phyloP scores from a whole-genome alignment of 2,329 filamentous ascomycete genomes.

The Alternaria angustiovoidea region DNA sequence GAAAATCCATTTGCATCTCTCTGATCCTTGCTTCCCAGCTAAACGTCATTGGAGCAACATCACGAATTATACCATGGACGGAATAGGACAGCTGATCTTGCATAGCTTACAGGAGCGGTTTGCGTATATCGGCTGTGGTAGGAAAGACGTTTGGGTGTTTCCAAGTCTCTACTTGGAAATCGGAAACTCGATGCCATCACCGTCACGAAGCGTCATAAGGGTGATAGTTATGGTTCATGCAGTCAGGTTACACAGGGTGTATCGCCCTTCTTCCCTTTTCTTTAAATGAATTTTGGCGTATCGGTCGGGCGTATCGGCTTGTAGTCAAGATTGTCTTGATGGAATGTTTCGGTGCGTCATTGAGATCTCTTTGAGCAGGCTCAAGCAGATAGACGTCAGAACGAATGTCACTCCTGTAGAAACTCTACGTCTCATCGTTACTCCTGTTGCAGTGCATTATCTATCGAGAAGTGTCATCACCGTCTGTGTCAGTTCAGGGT shows the following conservation, averaged over 20 bases:
- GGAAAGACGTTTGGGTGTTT: background rate
- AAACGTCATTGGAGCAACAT: background rate
- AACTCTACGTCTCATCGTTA: background rate
- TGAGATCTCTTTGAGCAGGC: background rate
- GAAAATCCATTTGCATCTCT: background rate
- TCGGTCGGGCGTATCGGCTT: background rate
- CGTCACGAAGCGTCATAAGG: background rate
- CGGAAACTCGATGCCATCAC: background rate
- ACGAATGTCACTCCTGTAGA: background rate
- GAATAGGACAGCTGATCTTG: background rate
- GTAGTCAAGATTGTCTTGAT: background rate
- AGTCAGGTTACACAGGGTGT: background rate
- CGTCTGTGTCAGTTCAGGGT: background rate
- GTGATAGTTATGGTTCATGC: background rate
- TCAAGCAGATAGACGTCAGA: background rate
- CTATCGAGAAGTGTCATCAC: background rate
- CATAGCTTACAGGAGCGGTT: background rate
- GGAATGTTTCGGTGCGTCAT: background rate
- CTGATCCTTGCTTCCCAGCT: background rate
- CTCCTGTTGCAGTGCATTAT: background rate
- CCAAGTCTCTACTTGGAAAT: background rate
- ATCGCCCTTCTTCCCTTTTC: background rate
- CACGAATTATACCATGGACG: background rate
- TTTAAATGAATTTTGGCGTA: background rate
- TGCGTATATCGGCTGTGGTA: background rate